A percentile compares a stretch with the other conserved stretches of the same genome.
Evolutionary conservation across 352 stramenopile species (phyloP).

Genomic region (Pythium rhizo-oryzae): DNA sequence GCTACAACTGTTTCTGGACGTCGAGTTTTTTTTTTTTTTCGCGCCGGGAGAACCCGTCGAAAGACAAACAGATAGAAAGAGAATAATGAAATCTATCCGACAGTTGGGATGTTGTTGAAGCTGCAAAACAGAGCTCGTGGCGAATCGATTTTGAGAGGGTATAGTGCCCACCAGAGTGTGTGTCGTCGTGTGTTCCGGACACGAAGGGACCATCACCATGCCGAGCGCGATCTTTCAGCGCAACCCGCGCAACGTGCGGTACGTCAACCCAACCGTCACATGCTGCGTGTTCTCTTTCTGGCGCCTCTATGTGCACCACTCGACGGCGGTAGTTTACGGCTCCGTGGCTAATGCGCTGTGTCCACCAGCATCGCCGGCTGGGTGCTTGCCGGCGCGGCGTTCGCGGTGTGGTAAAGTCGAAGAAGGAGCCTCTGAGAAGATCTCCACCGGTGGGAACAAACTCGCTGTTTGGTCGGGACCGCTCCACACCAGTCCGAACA

Average conservation of each 20-base stretch:
- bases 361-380: constrained; percentile 52
- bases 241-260: constrained; percentile 34
- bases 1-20: neutral
- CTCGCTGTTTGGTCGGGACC: too few species aligned
- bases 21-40: neutral
- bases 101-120: constrained; percentile 1
- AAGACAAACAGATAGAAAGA: neutral
- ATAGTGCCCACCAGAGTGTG: constrained; percentile 2
- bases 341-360: neutral
- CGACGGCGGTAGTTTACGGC: neutral
- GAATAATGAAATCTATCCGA: neutral
- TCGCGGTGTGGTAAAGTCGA: constrained; percentile 56
- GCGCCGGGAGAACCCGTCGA: neutral
- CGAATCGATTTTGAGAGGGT: constrained; percentile 20
- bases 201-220: constrained; percentile 14
- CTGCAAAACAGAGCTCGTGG: too few species aligned
- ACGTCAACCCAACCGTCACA: too few species aligned
- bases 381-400: constrained; percentile 44
- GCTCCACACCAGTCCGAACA: too few species aligned
- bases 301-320: neutral
- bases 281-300: neutral
- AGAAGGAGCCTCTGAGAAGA: constrained; percentile 56
- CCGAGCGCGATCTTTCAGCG: constrained; percentile 27
- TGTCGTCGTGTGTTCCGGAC: neutral
- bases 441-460: too few species aligned